These are phyloP conservation scores for Centaurea solstitialis DNA, from an alignment of 129 eudicot species.

Conservation along the genomic window DNA sequence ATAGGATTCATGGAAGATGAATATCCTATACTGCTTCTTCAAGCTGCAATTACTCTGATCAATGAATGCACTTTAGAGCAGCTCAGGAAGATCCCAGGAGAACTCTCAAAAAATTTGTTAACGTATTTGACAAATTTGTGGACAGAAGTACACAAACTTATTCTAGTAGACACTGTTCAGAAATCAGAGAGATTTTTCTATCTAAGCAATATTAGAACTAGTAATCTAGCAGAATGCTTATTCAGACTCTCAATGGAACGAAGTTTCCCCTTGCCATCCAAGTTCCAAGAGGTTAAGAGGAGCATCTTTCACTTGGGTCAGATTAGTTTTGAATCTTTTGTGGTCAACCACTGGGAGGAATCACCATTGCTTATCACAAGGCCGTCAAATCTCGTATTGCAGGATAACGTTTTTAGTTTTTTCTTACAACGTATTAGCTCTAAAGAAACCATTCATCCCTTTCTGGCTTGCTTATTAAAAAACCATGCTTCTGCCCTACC, in stretches of 20 bases:
- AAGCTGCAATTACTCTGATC: constrained; percentile 51
- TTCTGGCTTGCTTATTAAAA: constrained; percentile 54
- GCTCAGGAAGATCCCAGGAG: constrained; percentile 44
- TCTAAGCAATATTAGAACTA: constrained; percentile 50
- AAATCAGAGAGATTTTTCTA: constrained; percentile 12
- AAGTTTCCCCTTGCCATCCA: constrained; percentile 11
- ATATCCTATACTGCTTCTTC: constrained; percentile 49
- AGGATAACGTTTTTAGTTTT: constrained; percentile 39
- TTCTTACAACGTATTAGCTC: constrained; percentile 41
- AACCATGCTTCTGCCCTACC: constrained; percentile 61
- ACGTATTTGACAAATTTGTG: constrained; percentile 43
- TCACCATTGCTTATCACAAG: constrained; percentile 62
- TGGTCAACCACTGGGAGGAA: constrained; percentile 70
- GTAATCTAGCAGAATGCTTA: constrained; percentile 63
- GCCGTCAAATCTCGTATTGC: constrained; percentile 14
- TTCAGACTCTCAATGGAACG: constrained; percentile 65
- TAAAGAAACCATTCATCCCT: constrained; percentile 36
- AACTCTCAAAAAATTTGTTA: constrained; percentile 29
- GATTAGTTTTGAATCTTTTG: constrained; percentile 43
- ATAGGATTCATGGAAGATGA: constrained; percentile 58
- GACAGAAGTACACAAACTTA: constrained; percentile 46
- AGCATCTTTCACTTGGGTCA: constrained; percentile 46
- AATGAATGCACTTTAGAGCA: constrained; percentile 63
- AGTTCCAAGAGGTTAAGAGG: constrained; percentile 35
- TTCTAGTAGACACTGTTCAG: constrained; percentile 22